Base-by-base conservation (phyloP, 352 stramenopile species). In the Phytophthora tubulina region DNA sequence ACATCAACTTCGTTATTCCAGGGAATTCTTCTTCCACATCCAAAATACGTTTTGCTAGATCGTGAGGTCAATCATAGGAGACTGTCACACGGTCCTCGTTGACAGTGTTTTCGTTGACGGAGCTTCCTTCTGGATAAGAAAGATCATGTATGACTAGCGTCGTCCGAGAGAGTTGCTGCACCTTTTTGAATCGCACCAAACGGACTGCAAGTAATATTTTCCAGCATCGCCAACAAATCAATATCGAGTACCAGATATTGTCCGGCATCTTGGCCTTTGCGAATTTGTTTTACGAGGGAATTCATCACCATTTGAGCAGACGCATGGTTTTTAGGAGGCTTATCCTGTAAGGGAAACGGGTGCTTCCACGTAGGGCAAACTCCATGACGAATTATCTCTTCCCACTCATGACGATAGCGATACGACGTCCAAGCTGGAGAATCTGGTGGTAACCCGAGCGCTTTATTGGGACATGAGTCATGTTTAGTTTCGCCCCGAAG, bases 1-100 rank as follows among this genome's bases (percentile, higher is more conserved):
- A 67, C 49, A 67, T 57, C 14, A 67, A 10, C 15, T 66, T 62
- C 0, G 64, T 52, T 5, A 54, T 61, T n/a, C 56, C 64, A 66
- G 55, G 55, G 27, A 62, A 72, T 62, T 62, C 7, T 31, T 38
- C 3, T 30, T 67, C 56, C 35, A 72, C 39, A 15, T 72, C 8
- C 17, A 72, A 44, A 42, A 72, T 67, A 11, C 64, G 56, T 33
- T n/a, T 38, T 17, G 46, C 27, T 4, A 53, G 46, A 35, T 53
- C 33, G 31, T 54, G 53, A n/a, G 50, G 50, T 30, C 54, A 49
- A 8, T 67, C 49, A 17, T 63, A 72, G 1, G n/a, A 14, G 21
- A 72, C 51, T 1, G 36, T 13, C 10, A 66, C 41, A 10, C 15
- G 6, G 14, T 55, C 55, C 13, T 63, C 33, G 15, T 62, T 50